A percentile compares a stretch with the other conserved stretches of the same genome.
phyloP scores from a whole-genome alignment of 805 yeast genomes.

The Tetrapisispora namnaoensis region DNA sequence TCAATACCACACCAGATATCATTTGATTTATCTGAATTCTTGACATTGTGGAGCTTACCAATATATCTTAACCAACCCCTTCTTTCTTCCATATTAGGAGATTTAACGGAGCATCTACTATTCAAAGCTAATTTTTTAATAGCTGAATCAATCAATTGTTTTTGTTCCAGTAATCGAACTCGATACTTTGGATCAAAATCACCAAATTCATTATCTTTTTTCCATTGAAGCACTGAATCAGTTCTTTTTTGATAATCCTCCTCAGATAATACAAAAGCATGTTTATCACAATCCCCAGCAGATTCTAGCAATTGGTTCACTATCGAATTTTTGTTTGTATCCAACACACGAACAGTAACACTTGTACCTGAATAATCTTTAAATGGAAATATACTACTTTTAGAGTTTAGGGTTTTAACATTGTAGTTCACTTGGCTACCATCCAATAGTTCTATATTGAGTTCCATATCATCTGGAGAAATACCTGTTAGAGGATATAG shows the following conservation, averaged over 20 bases:
- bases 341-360: slow-evolving; percentile 39
- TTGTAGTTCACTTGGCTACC: not conserved
- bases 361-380: not conserved
- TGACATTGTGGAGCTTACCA: slow-evolving; percentile 55
- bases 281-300: slow-evolving; percentile 4
- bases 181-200: slow-evolving; percentile 51
- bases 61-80: slow-evolving; percentile 62
- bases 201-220: slow-evolving; percentile 56
- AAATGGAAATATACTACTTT: not conserved
- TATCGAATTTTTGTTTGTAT: slow-evolving; percentile 43
- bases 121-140: slow-evolving; percentile 36
- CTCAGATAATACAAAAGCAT: slow-evolving; percentile 15
- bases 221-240: slow-evolving; percentile 71
- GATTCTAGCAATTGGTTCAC: slow-evolving; percentile 30
- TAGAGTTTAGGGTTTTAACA: not conserved
- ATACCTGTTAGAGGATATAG: slow-evolving; percentile 23
- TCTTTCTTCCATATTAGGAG: slow-evolving; percentile 30
- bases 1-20: slow-evolving; percentile 75
- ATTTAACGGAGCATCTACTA: slow-evolving; percentile 40
- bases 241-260: slow-evolving; percentile 40
- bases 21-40: slow-evolving; percentile 17
- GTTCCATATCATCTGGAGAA: slow-evolving; percentile 19
- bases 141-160: slow-evolving; percentile 23
- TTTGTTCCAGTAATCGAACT: slow-evolving; percentile 21
- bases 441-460: slow-evolving; percentile 4